Conservation (phyloP, 164 flowering plant genomes). For the Vitis riparia region DNA sequence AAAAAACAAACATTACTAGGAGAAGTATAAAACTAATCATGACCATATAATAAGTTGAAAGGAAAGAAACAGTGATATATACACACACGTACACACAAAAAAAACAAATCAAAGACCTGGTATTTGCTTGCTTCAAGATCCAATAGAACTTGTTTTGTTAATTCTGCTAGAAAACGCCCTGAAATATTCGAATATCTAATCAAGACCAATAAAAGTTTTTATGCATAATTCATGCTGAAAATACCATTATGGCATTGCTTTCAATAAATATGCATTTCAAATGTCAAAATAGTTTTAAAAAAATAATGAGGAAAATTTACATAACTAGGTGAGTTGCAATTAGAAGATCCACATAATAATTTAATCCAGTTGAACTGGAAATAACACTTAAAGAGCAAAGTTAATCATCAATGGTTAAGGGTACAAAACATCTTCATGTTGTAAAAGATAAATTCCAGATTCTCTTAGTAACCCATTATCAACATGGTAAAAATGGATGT, state of each 20-base stretch:
- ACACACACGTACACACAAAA: background rate
- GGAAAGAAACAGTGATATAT: background rate
- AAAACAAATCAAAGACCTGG: conserved; percentile 36
- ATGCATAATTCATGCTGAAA: background rate
- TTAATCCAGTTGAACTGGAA: background rate
- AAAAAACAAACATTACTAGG: background rate
- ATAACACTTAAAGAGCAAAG: too few relatives aligned
- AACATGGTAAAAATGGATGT: too few relatives aligned
- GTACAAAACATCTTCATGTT: too few relatives aligned
- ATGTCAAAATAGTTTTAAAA: background rate
- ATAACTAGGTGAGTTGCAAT: background rate
- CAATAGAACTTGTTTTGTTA: conserved; percentile 53
- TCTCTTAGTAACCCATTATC: too few relatives aligned
- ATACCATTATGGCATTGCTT: background rate
- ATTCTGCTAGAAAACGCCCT: conserved; percentile 64
- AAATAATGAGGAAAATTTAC: background rate
- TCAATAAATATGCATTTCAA: background rate
- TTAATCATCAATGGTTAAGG: too few relatives aligned
- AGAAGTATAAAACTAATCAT: too few relatives aligned
- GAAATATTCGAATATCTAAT: conserved; percentile 4
- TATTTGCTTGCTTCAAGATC: conserved; percentile 69
- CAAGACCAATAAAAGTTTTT: background rate
- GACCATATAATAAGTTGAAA: too few relatives aligned
- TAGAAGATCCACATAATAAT: background rate
- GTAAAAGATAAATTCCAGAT: too few relatives aligned